Evolutionary conservation across 768 basidiomycete genomes (phyloP), one percentile per base, ranked within the genome.

Genomic region (Leccinum disarticulatum): DNA sequence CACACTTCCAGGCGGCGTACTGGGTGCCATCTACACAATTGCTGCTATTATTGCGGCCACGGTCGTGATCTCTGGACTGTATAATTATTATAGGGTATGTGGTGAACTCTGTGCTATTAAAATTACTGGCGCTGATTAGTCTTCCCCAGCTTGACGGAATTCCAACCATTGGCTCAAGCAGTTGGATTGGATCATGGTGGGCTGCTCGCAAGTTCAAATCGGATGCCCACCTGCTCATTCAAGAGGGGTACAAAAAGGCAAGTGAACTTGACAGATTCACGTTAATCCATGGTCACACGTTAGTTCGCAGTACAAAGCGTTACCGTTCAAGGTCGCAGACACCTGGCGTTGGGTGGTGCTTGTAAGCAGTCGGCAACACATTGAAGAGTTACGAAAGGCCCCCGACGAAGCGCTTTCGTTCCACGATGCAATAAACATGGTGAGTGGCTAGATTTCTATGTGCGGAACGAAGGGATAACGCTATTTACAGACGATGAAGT

Each of bases 321-420:
- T 11, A n/a, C 50, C 50, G 4, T 51, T 51, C 25, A 51, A 51
- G n/a, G 14, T 31, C 6, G 50, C 30, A 5, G 49, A 50, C 22
- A 28, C 28, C 28, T 50, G 59, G 30, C 49, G 28, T 30, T 50
- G 49, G 49, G 3, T 51, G 10, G 50, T 51, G 30, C 17, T 51
- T 31, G 27, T 51, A n/a, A n/a, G 50, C n/a, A 17, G 50, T 31
- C 50, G 15, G 2, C 28, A 31, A 30, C 50, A 51, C 13, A 31
- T 51, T 2, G 50, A 51, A 11, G 50, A 51, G 9, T 30, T 82
- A 13, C 67, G 73, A 8, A 79, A 73, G 53, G 77, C 78, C 7
- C 70, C 79, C 0, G 77, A 78, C 15, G 74, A 76, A 31, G 61
- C 61, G 7, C 66, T 83, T 30, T 80, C 79, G 3, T 66, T 78